Evolutionary conservation across 306 rosid species (phyloP).

Genomic region (Cyclanthera cordifolia): DNA sequence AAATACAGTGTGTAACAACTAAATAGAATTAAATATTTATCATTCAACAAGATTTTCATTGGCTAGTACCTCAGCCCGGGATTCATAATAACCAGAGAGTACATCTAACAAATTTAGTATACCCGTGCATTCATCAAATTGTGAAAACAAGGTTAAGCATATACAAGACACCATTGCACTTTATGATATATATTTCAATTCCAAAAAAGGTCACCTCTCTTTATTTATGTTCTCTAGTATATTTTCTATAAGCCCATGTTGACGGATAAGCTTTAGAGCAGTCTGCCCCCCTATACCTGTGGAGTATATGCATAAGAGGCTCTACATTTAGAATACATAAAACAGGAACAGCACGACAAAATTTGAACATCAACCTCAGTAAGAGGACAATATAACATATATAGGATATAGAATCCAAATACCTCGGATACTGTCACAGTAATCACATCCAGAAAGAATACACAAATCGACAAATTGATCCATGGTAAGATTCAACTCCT

Average conservation of each 20-base stretch:
- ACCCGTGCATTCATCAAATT: slow-evolving; percentile 3
- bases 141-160: not conserved
- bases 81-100: not conserved
- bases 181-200: not conserved
- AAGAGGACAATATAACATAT: not conserved
- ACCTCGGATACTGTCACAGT: slow-evolving; percentile 92
- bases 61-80: not conserved
- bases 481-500: slow-evolving; percentile 71
- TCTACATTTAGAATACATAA: not conserved
- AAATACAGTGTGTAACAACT: not conserved
- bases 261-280: slow-evolving; percentile 88
- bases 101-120: not conserved
- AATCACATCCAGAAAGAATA: slow-evolving; percentile 96
- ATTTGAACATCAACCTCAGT: not conserved
- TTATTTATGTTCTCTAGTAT: slow-evolving; percentile 71
- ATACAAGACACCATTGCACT: not conserved
- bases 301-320: slow-evolving; percentile 17
- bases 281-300: slow-evolving; percentile 91
- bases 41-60: not conserved
- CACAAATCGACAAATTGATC: slow-evolving; percentile 93
- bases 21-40: not conserved
- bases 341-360: not conserved
- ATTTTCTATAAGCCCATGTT: slow-evolving; percentile 81
- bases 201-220: slow-evolving; percentile 52
- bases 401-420: slow-evolving; percentile 14